phyloP scores from a whole-genome alignment of 768 basidiomycete species.

The Lactarius deliciosus region DNA sequence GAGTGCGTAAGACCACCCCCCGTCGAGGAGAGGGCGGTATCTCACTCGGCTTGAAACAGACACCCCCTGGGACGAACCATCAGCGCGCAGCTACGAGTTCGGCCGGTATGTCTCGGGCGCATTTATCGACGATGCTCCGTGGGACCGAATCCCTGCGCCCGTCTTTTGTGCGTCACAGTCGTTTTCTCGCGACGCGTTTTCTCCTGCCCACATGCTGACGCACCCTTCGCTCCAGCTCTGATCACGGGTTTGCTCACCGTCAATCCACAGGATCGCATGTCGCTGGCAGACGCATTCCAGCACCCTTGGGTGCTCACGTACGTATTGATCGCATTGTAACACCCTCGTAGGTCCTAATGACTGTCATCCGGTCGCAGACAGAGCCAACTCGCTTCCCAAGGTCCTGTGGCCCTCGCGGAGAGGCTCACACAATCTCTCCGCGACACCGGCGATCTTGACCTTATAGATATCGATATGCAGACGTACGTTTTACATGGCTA shows the following conservation, averaged over 20 bases:
- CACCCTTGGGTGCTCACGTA: constrained; percentile 81
- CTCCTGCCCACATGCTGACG: not conserved
- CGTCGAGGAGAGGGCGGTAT: not conserved
- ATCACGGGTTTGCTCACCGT: constrained; percentile 73
- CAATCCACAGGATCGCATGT: constrained; percentile 66
- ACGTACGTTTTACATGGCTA: constrained; percentile 35
- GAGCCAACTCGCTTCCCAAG: constrained; percentile 62
- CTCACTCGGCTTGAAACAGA: constrained; percentile 48
- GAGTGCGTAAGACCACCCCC: constrained; percentile 53
- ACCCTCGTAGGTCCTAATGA: not conserved
- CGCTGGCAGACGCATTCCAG: constrained; percentile 50
- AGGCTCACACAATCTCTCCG: constrained; percentile 68
- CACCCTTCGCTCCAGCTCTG: constrained; percentile 52
- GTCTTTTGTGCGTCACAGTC: constrained; percentile 58
- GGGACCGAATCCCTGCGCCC: constrained; percentile 59
- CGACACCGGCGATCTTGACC: constrained; percentile 68
- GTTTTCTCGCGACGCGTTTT: not conserved
- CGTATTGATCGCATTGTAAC: constrained; percentile 24
- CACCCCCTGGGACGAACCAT: constrained; percentile 98
- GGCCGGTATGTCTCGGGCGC: constrained; percentile 69
- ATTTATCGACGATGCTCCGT: constrained; percentile 74
- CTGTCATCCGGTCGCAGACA: constrained; percentile 43
- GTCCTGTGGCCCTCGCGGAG: constrained; percentile 58
- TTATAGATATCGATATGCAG: constrained; percentile 59
- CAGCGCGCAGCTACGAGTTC: constrained; percentile 74